Evolutionary conservation across 371 early-diverging fungal genomes (phyloP).

Genomic region (Funneliformis caledonium): DNA sequence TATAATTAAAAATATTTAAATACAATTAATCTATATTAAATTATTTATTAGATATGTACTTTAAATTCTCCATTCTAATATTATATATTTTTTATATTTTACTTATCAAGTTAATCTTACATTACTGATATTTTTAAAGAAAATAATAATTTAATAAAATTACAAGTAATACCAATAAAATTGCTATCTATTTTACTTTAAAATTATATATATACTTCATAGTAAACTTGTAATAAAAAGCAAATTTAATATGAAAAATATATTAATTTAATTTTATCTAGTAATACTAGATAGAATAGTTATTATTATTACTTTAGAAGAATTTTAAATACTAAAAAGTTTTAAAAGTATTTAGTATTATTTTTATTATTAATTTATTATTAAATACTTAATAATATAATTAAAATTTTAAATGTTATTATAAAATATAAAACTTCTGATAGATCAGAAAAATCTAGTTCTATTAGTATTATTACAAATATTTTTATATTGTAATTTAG

Average conservation of each 20-base stretch:
- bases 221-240: not conserved
- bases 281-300: constrained; percentile 1
- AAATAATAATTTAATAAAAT: not conserved
- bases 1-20: not conserved
- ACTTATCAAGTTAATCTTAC: not conserved
- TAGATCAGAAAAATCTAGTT: not conserved
- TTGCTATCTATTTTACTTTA: not conserved
- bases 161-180: not conserved
- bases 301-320: not conserved
- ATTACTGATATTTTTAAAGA: not conserved
- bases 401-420: not conserved
- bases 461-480: too few species aligned
- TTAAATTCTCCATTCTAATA: not conserved
- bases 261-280: not conserved
- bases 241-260: not conserved
- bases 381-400: not conserved
- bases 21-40: not conserved
- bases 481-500: too few species aligned
- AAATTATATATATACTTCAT: not conserved
- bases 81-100: not conserved
- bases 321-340: not conserved
- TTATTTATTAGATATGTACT: not conserved
- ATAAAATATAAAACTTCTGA: not conserved
- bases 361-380: not conserved
- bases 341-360: not conserved